Percentiles rank a stretch among this genome's conserved stretches.
Evolutionary conservation across 2,329 filamentous ascomycete genomes (phyloP).

Genomic region (Colletotrichum australisinense): DNA sequence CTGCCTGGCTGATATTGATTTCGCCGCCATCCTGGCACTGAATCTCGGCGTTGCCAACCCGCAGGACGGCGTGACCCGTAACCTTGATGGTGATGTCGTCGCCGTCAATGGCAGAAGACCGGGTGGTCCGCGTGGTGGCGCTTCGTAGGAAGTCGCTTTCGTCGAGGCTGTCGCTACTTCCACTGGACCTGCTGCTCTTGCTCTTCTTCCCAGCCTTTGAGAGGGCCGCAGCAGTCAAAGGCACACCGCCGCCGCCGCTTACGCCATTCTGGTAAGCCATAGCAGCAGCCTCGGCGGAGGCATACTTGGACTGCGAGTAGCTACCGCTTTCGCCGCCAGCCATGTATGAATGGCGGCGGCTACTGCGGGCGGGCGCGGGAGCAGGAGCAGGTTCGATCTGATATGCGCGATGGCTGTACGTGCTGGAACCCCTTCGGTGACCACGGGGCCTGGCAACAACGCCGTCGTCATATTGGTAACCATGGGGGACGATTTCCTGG

Average conservation of each 20-base stretch:
- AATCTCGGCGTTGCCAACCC: slow-evolving; percentile 68
- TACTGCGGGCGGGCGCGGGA: slow-evolving; percentile 31
- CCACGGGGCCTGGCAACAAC: slow-evolving; percentile 47
- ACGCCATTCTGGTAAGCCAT: slow-evolving; percentile 65
- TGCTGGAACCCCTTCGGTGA: slow-evolving; percentile 44
- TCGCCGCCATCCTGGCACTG: slow-evolving; percentile 69
- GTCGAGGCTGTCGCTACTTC: slow-evolving; percentile 70
- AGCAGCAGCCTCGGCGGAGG: slow-evolving; percentile 57
- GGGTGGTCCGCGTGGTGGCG: slow-evolving; percentile 70
- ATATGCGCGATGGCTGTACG: slow-evolving; percentile 53
- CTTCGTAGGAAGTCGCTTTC: slow-evolving; percentile 73
- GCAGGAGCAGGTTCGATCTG: slow-evolving; percentile 53
- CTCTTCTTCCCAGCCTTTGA: slow-evolving; percentile 60
- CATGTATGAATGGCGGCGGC: slow-evolving; percentile 55
- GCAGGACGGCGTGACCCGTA: slow-evolving; percentile 65
- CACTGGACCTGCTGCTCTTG: slow-evolving; percentile 66
- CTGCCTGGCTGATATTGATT: slow-evolving; percentile 62
- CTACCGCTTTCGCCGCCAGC: slow-evolving; percentile 48
- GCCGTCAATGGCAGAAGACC: slow-evolving; percentile 57
- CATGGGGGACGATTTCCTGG: slow-evolving; percentile 51
- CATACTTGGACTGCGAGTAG: slow-evolving; percentile 52
- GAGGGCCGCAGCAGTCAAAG: slow-evolving; percentile 67
- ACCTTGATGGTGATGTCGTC: slow-evolving; percentile 72
- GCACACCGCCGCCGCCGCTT: slow-evolving; percentile 55
- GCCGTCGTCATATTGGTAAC: slow-evolving; percentile 46